These are phyloP conservation scores for Chrysoporthe puriensis DNA, from an alignment of 2,329 filamentous ascomycete species.

Conservation along the genomic window DNA sequence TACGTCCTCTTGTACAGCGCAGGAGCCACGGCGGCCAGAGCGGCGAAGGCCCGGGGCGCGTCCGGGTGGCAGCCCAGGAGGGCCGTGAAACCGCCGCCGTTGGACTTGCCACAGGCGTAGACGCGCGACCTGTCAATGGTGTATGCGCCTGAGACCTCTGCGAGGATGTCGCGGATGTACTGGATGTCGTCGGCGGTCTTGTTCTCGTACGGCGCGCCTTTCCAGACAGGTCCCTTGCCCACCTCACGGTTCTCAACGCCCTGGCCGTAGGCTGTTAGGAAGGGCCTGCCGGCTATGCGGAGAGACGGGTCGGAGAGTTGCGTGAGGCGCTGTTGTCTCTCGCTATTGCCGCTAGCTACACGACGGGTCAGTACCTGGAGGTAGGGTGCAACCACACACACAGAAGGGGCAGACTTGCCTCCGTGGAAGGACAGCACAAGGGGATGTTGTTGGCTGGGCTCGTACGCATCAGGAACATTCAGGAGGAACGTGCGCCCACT, in stretches of 20 bases:
- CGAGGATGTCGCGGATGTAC: conserved; percentile 34
- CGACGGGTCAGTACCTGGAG: background rate
- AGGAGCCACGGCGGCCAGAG: conserved; percentile 31
- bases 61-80: conserved; percentile 31
- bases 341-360: conserved; percentile 32
- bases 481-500: conserved; percentile 34
- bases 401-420: conserved; percentile 22
- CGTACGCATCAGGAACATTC: conserved; percentile 31
- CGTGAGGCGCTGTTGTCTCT: conserved; percentile 34
- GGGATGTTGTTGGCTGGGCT: conserved; percentile 28
- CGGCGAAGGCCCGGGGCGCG: conserved; percentile 29
- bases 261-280: conserved; percentile 34
- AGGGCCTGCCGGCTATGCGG: conserved; percentile 33
- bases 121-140: conserved; percentile 30
- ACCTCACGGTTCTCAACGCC: conserved; percentile 34
- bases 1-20: conserved; percentile 31
- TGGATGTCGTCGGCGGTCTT: conserved; percentile 34
- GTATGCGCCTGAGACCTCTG: conserved; percentile 31
- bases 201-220: conserved; percentile 35
- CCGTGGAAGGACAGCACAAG: conserved; percentile 34
- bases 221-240: conserved; percentile 34
- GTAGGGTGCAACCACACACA: background rate
- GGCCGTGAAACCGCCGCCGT: conserved; percentile 31
- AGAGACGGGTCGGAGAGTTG: conserved; percentile 34
- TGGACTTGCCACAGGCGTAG: conserved; percentile 32